These are phyloP conservation scores for Myxozyma sirexii DNA, from an alignment of 805 yeast species.

Conservation along the genomic window DNA sequence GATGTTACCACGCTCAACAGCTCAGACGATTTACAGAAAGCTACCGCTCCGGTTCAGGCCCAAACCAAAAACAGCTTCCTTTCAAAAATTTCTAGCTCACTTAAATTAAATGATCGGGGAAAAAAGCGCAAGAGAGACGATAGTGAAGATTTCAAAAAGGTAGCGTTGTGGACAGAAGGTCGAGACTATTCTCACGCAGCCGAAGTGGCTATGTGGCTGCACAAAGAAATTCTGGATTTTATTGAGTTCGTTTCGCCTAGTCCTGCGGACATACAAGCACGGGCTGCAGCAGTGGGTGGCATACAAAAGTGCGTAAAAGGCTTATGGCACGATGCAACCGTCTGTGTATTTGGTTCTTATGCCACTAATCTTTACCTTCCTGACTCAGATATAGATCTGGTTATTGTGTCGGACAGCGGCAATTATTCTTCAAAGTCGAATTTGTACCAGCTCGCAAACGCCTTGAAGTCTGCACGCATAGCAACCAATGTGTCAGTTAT, in stretches of 20 bases:
- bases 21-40: neutral
- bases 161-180: constrained; percentile 73
- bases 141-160: neutral
- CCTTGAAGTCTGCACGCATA: constrained; percentile 59
- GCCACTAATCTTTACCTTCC: constrained; percentile 93
- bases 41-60: neutral
- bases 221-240: constrained; percentile 82
- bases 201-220: constrained; percentile 84
- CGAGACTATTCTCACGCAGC: constrained; percentile 76
- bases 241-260: constrained; percentile 86
- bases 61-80: constrained; percentile 4
- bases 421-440: constrained; percentile 63
- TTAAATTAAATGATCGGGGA: constrained; percentile 8
- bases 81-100: constrained; percentile 11
- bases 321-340: constrained; percentile 78
- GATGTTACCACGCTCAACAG: constrained; percentile 8
- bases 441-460: constrained; percentile 72
- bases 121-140: constrained; percentile 27
- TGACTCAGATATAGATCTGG: constrained; percentile 95
- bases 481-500: constrained; percentile 81
- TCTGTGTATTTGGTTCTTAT: constrained; percentile 88
- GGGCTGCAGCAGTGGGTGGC: constrained; percentile 66
- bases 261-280: constrained; percentile 63
- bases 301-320: constrained; percentile 55
- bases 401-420: constrained; percentile 66